Conservation (phyloP, 78 protist species). For the Tieghemostelium lacteum region DNA sequence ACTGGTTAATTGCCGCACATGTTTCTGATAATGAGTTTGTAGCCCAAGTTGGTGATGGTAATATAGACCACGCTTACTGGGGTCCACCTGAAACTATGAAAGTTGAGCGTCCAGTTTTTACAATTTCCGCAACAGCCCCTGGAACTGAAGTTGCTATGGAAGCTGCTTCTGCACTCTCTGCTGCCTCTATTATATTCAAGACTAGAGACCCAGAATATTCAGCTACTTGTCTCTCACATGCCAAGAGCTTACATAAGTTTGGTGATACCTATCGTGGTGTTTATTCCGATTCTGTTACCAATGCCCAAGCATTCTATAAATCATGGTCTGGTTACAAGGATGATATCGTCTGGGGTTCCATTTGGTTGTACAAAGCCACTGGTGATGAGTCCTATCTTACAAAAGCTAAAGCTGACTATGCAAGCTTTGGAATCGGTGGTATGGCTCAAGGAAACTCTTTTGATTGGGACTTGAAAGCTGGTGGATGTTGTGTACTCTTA, state of each 20-base stretch:
- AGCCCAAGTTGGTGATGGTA: conserved; percentile 57
- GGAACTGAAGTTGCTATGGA: conserved; percentile 77
- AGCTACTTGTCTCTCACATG: conserved; percentile 14
- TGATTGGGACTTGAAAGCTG: conserved; percentile 70
- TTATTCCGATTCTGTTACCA: conserved; percentile 19
- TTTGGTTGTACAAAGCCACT: conserved; percentile 68
- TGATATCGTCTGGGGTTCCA: conserved; percentile 71
- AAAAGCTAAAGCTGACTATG: not conserved
- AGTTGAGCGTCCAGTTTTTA: conserved; percentile 27
- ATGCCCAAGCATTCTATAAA: too few species aligned
- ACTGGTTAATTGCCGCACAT: conserved; percentile 65
- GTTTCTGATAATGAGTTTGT: conserved; percentile 36
- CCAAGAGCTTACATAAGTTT: conserved; percentile 17
- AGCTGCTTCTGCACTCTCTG: conserved; percentile 46
- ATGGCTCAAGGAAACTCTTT: conserved; percentile 45
- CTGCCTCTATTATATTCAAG: conserved; percentile 21
- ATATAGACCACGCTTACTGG: conserved; percentile 41
- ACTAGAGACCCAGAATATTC: conserved; percentile 20
- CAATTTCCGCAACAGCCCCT: conserved; percentile 4
- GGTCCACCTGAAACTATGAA: conserved; percentile 63
- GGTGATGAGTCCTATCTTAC: conserved; percentile 25
- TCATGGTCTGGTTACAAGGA: conserved; percentile 69
- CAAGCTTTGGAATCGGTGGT: conserved; percentile 29
- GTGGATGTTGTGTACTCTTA: conserved; percentile 21
- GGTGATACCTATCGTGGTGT: conserved; percentile 36